A percentile compares a stretch with the other conserved stretches of the same genome.
Conservation (phyloP, 2,329 filamentous ascomycete species). For the Ustulina deusta region DNA sequence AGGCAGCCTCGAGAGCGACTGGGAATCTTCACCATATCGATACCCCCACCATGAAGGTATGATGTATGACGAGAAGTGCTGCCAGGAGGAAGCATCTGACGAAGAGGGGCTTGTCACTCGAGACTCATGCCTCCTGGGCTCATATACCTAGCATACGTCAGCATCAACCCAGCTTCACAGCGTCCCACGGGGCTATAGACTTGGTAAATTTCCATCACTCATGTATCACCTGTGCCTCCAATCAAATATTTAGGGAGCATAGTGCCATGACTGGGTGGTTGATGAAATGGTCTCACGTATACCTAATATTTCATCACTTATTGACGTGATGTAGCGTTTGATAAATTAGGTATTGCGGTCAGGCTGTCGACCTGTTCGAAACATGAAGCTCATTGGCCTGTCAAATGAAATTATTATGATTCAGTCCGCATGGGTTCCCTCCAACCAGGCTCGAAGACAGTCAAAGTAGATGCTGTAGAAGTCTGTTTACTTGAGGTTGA, state of each 20-base stretch:
- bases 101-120: neutral
- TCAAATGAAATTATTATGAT: slow-evolving; percentile 1
- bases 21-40: neutral
- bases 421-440: neutral
- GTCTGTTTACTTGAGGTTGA: slow-evolving; percentile 6
- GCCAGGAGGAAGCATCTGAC: slow-evolving; percentile 9
- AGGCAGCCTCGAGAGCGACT: neutral
- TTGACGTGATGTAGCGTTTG: slow-evolving; percentile 2
- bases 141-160: slow-evolving; percentile 27
- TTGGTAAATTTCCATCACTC: slow-evolving; percentile 21
- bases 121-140: slow-evolving; percentile 15
- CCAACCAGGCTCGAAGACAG: neutral
- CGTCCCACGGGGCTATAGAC: slow-evolving; percentile 9
- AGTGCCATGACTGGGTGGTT: slow-evolving; percentile 15
- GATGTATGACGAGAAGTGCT: neutral
- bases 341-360: slow-evolving; percentile 10
- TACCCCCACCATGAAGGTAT: neutral
- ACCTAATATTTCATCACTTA: slow-evolving; percentile 1
- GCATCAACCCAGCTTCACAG: slow-evolving; percentile 18
- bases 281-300: slow-evolving; percentile 28
- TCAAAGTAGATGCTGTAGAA: slow-evolving; percentile 6
- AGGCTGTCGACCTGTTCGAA: neutral
- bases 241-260: slow-evolving; percentile 15
- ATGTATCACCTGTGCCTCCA: slow-evolving; percentile 28
- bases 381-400: slow-evolving; percentile 10